Conservation (phyloP, 345 rosid genomes). For the Stellera chamaejasme region DNA sequence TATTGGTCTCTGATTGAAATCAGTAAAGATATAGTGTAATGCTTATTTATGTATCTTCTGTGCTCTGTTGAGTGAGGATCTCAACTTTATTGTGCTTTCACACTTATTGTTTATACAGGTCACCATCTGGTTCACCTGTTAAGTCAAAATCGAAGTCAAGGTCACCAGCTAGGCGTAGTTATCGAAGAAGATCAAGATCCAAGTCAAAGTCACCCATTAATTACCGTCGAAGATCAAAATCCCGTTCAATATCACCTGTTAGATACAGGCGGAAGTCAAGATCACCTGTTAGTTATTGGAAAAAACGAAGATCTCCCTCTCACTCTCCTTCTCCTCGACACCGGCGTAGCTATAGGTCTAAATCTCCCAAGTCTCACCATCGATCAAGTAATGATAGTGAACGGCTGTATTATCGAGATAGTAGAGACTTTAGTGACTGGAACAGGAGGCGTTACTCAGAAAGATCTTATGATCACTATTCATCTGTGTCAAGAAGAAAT, state of each 20-base stretch:
- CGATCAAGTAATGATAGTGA: conserved; percentile 53
- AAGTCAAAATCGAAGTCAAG: conserved; percentile 53
- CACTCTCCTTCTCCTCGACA: conserved; percentile 55
- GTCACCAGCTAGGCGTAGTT: conserved; percentile 27
- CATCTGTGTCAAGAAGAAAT: conserved; percentile 60
- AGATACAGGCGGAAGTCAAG: conserved; percentile 27
- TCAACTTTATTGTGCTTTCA: too few relatives aligned
- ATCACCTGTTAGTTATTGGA: conserved; percentile 62
- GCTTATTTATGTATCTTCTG: too few relatives aligned
- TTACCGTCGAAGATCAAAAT: conserved; percentile 51
- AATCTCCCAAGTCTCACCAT: conserved; percentile 61
- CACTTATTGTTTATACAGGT: conserved; percentile 26
- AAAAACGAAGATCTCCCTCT: conserved; percentile 58
- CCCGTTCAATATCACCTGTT: conserved; percentile 59
- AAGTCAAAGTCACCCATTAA: conserved; percentile 68
- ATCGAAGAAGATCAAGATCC: conserved; percentile 46
- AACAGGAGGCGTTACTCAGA: conserved; percentile 41
- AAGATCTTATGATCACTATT: conserved; percentile 48
- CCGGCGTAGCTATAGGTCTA: conserved; percentile 56
- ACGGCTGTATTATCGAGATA: conserved; percentile 47
- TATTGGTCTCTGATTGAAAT: too few relatives aligned
- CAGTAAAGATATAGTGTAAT: too few relatives aligned
- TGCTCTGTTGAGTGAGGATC: too few relatives aligned
- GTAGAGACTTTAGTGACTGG: conserved; percentile 37
- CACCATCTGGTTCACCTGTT: conserved; percentile 63